Conservation (phyloP, 2,329 filamentous ascomycete genomes). For the Coniochaeta sp. region DNA sequence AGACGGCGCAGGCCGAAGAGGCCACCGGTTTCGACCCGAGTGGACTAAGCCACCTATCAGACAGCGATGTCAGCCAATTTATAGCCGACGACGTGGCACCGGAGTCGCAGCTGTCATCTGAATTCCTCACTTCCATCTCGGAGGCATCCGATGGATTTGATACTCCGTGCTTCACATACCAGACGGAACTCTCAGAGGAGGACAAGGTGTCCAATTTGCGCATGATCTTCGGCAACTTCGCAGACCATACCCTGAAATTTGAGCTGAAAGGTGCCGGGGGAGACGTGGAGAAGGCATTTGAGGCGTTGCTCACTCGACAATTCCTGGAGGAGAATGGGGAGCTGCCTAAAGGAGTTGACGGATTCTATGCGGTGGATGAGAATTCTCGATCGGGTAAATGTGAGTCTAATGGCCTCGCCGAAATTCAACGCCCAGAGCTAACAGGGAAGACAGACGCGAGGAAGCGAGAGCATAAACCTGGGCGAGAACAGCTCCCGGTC, state of each 20-base stretch:
- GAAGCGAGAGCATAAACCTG: not conserved
- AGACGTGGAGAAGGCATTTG: conserved; percentile 64
- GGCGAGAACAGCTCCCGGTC: not conserved
- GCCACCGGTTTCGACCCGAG: conserved; percentile 72
- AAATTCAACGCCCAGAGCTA: not conserved
- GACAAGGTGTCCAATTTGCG: conserved; percentile 58
- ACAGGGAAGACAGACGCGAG: not conserved
- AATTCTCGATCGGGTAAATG: conserved; percentile 26
- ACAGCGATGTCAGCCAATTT: conserved; percentile 18
- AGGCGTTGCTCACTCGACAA: conserved; percentile 72
- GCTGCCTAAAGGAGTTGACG: conserved; percentile 70
- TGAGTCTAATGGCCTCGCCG: conserved; percentile 8
- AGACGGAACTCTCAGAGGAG: conserved; percentile 34
- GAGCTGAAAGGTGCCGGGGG: conserved; percentile 61
- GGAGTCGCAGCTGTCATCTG: conserved; percentile 7
- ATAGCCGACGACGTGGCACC: conserved; percentile 13
- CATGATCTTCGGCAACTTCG: conserved; percentile 66
- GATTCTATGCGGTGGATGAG: conserved; percentile 57
- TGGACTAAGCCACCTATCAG: conserved; percentile 47
- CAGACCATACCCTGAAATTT: conserved; percentile 56
- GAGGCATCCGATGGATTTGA: conserved; percentile 17
- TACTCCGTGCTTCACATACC: conserved; percentile 15
- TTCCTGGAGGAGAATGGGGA: conserved; percentile 65
- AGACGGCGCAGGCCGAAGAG: conserved; percentile 59
- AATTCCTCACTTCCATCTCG: conserved; percentile 13